Conservation (phyloP, 768 basidiomycete genomes). For the Dacryopinax spathularia region DNA sequence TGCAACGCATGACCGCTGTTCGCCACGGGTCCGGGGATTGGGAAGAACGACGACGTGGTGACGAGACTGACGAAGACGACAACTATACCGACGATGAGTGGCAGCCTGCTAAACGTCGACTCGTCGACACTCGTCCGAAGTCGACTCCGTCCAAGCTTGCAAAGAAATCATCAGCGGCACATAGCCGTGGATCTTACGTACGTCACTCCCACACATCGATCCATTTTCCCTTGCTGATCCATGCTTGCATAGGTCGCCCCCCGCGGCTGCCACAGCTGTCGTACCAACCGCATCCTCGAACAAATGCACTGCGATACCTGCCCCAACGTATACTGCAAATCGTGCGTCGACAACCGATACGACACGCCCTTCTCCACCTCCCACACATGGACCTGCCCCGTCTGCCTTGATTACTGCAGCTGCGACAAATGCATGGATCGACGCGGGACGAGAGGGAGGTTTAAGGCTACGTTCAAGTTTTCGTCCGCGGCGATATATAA, state of each 20-base stretch:
- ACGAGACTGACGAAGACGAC: neutral
- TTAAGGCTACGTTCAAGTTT: neutral
- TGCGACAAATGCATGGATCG: neutral
- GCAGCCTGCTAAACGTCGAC: neutral
- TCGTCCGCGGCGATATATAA: neutral
- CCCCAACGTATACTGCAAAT: neutral
- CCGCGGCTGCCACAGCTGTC: neutral
- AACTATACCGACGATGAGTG: neutral
- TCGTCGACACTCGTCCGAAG: neutral
- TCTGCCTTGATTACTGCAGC: neutral
- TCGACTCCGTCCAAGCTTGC: neutral
- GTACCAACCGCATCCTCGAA: neutral
- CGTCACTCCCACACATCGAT: neutral
- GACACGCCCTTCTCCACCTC: neutral
- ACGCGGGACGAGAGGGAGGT: neutral
- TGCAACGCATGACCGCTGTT: no score
- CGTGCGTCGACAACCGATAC: neutral
- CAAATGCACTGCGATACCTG: neutral
- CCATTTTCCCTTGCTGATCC: neutral
- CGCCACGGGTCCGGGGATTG: no score
- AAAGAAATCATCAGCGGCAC: no score
- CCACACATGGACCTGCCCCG: neutral
- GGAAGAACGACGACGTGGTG: no score
- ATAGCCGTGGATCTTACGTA: neutral
- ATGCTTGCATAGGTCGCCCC: neutral